phyloP scores from a whole-genome alignment of 169 alveolate genomes.

The Hepatocystis sp. region DNA sequence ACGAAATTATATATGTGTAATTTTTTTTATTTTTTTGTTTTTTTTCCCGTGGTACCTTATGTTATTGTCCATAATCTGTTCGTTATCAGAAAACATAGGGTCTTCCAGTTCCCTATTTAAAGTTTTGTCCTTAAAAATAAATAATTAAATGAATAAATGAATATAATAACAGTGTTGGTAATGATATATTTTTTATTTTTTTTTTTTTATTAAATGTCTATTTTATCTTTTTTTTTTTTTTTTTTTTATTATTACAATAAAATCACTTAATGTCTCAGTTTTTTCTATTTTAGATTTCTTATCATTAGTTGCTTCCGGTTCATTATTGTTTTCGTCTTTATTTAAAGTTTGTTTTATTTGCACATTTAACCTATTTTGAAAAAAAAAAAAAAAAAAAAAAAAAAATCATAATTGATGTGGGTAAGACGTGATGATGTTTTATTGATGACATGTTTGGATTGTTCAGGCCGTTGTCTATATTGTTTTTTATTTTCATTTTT shows the following conservation, averaged over 20 bases:
- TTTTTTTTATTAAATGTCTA: too few species aligned
- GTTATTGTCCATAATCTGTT: conserved; percentile 3
- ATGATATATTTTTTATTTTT: not conserved
- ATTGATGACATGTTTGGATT: not conserved
- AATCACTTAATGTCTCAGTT: too few species aligned
- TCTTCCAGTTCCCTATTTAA: conserved; percentile 9
- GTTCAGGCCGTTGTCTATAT: conserved; percentile 5
- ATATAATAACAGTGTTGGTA: not conserved
- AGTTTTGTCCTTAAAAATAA: conserved; percentile 16
- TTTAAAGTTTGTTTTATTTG: conserved; percentile 16
- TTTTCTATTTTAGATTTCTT: not conserved
- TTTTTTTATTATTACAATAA: too few species aligned
- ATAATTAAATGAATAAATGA: not conserved
- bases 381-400: not conserved
- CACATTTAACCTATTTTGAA: conserved; percentile 5
- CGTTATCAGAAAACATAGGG: conserved; percentile 1
- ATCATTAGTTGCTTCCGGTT: not conserved
- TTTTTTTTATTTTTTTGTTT: not conserved
- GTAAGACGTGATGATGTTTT: not conserved
- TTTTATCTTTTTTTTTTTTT: too few species aligned
- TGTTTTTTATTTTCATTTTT: not conserved
- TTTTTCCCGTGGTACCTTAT: conserved; percentile 5
- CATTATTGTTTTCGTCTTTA: not conserved
- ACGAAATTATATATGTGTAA: not conserved
- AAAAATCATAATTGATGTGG: too few species aligned